These are phyloP conservation scores for Fusarium xyrophilum DNA, from an alignment of 2,329 filamentous ascomycete genomes.

Conservation along the genomic window DNA sequence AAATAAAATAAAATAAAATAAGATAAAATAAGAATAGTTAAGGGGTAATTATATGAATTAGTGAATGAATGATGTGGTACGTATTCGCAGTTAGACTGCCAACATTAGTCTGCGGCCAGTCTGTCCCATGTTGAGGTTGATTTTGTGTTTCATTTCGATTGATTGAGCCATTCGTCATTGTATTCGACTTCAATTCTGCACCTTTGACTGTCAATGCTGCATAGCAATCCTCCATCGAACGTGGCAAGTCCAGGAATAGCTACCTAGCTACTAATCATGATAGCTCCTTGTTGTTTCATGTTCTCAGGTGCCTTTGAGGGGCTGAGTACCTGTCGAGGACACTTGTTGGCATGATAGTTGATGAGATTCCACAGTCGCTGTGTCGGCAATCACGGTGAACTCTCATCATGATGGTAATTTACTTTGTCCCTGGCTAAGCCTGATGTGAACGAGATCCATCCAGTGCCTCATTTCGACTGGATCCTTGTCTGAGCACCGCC, in stretches of 20 bases:
- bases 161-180: background rate
- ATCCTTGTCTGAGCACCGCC: conserved; percentile 18
- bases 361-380: conserved; percentile 9
- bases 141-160: conserved; percentile 23
- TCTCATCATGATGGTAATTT: conserved; percentile 31
- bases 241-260: conserved; percentile 12
- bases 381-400: conserved; percentile 18
- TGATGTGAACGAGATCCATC: conserved; percentile 39
- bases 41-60: conserved; percentile 9
- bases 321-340: conserved; percentile 7
- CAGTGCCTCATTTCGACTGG: conserved; percentile 38
- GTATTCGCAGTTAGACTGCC: conserved; percentile 8
- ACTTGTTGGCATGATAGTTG: conserved; percentile 10
- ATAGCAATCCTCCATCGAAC: conserved; percentile 11
- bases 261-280: background rate
- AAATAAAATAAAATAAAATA: background rate
- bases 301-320: conserved; percentile 3
- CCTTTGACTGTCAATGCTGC: background rate
- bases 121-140: conserved; percentile 24
- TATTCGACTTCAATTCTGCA: background rate
- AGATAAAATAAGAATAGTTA: background rate
- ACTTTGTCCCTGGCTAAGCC: conserved; percentile 32
- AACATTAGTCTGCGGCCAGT: conserved; percentile 10
- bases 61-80: background rate
- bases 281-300: conserved; percentile 27